phyloP scores from a whole-genome alignment of 176 grass and related monocot genomes.

The Microstegium vimineum region DNA sequence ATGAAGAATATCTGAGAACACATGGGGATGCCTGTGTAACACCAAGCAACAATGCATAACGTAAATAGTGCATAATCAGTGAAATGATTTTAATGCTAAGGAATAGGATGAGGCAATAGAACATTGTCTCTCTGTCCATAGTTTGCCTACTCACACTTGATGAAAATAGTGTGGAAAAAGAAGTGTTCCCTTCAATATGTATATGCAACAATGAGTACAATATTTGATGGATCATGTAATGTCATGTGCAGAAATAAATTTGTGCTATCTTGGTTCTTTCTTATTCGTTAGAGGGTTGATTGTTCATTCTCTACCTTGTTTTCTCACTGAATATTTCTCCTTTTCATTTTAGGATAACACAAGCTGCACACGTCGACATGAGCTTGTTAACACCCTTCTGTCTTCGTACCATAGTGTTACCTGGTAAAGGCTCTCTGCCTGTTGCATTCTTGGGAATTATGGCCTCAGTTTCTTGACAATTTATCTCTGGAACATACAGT shows the following conservation, averaged over 20 bases:
- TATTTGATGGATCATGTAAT: neutral
- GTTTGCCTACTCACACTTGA: neutral
- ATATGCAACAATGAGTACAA: neutral
- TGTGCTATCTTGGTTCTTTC: neutral
- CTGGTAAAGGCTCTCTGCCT: constrained; percentile 52
- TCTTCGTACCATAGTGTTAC: constrained; percentile 53
- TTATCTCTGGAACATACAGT: constrained; percentile 47
- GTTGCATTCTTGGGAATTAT: constrained; percentile 34
- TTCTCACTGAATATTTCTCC: constrained; percentile 26
- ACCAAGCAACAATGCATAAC: constrained; percentile 8
- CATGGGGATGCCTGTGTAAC: neutral
- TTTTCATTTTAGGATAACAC: constrained; percentile 47
- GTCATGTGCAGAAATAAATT: neutral
- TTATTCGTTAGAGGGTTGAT: neutral
- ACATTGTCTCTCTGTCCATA: neutral
- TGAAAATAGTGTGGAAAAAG: neutral
- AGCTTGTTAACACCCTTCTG: constrained; percentile 57
- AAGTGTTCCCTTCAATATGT: neutral
- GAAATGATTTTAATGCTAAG: constrained; percentile 8
- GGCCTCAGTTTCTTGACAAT: constrained; percentile 6
- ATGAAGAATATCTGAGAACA: neutral
- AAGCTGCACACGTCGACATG: constrained; percentile 50
- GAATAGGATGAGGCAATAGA: neutral
- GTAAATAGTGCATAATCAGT: constrained; percentile 4
- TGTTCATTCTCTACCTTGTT: constrained; percentile 8